Base-by-base conservation (phyloP, 345 rosid species). In the Boechera stricta region DNA sequence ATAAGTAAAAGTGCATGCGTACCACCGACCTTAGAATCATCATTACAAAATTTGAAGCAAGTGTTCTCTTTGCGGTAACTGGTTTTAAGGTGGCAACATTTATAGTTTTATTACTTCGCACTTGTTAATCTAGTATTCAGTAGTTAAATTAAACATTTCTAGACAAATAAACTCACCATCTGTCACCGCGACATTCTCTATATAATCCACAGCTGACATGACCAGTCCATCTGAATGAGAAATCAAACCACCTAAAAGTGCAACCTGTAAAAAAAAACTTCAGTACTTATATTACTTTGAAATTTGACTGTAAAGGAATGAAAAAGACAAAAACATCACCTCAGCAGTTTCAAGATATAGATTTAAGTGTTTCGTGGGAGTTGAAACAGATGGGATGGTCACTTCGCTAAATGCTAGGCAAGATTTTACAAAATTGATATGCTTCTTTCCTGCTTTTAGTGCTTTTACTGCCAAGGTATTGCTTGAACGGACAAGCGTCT, bases 291-390 rank as follows among this genome's bases (percentile, higher is more conserved):
- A 67, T 12, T 74, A 52, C 47, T 33, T 59, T 31, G 70, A 48
- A 44, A 28, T 61, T 66, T 45, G 29, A 21, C 38, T 6, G 66
- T 28, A 41, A 48, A 53, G n/a, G 74, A n/a, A 24, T 54, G 35
- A 77, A 79, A 80, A 71, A 77, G 68, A 72, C 56, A 51, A 78
- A 67, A 73, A 64, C 61, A 31, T 57, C 72, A 94, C 98, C 97
- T 94, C 98, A 60, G 96, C 89, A 42, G 96, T 94, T 80, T 89
- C 96, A 7, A 91, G 77, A 82, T 94, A 94, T 32, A 94, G 91
- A 83, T 91, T 86, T 65, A 92, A 73, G 59, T 87, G 90, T 82
- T 80, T 85, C 8, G 83, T 72, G 29, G 76, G 83, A 64, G 82
- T 56, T 62, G 83, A 76, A 84, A 91, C 81, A 66, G 92, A 86